phyloP scores from a whole-genome alignment of 116 monocot species.

The Thalassia testudinum region DNA sequence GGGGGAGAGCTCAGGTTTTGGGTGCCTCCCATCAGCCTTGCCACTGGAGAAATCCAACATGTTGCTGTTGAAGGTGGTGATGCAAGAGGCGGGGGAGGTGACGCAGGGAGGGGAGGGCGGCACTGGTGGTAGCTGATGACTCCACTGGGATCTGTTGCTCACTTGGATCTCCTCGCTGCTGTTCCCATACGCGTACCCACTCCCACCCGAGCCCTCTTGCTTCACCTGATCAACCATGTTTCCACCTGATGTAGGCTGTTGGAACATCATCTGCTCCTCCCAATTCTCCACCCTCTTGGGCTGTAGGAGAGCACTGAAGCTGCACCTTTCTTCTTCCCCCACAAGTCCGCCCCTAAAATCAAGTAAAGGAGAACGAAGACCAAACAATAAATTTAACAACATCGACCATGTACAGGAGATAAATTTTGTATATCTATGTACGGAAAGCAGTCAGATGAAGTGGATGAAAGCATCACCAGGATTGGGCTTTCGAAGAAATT shows the following conservation, averaged over 20 bases:
- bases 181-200: conserved; percentile 12
- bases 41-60: conserved; percentile 47
- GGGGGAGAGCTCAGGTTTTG: conserved; percentile 26
- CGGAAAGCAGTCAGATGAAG: no score
- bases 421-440: no score
- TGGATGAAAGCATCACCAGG: no score
- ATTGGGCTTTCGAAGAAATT: no score
- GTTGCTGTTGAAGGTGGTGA: conserved; percentile 43
- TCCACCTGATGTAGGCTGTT: conserved; percentile 8
- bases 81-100: conserved; percentile 51
- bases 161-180: conserved; percentile 31
- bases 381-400: background rate
- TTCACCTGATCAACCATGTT: conserved; percentile 12
- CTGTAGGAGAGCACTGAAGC: conserved; percentile 13
- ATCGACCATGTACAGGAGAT: no score
- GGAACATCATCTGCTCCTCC: conserved; percentile 19
- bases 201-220: conserved; percentile 17
- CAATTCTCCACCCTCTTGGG: conserved; percentile 31
- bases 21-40: conserved; percentile 16
- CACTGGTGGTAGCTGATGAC: no score
- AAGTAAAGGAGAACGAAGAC: background rate
- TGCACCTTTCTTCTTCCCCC: conserved; percentile 32
- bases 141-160: conserved; percentile 25
- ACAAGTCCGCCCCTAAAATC: conserved; percentile 39
- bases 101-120: conserved; percentile 18